Percentiles rank a stretch among this genome's conserved stretches.
phyloP scores from a whole-genome alignment of 306 rosid genomes.

The Ochetophila trinervis region DNA sequence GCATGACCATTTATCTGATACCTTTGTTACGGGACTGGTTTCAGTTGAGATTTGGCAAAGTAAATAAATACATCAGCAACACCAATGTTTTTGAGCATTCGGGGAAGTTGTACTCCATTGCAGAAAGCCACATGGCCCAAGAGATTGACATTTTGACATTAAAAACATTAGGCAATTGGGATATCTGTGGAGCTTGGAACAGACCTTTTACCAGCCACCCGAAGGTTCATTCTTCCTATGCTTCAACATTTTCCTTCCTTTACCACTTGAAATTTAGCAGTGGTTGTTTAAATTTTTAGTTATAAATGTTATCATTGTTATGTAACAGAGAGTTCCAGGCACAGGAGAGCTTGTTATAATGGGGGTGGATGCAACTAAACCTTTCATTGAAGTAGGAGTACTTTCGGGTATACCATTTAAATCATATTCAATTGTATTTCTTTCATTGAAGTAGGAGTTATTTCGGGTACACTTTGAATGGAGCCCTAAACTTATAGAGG shows the following conservation, averaged over 20 bases:
- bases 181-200: conserved; percentile 54
- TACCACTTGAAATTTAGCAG: neutral
- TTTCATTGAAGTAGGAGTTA: too few species aligned
- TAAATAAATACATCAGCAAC: conserved; percentile 58
- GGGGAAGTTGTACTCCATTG: conserved; percentile 49
- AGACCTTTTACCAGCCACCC: conserved; percentile 71
- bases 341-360: conserved; percentile 54
- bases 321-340: conserved; percentile 53
- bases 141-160: conserved; percentile 54
- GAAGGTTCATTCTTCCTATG: conserved; percentile 31
- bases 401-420: conserved; percentile 48
- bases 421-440: too few species aligned
- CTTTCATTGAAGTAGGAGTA: conserved; percentile 52
- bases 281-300: neutral
- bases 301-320: neutral
- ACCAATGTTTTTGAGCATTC: conserved; percentile 69
- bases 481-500: too few species aligned
- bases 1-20: neutral
- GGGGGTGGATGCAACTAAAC: conserved; percentile 53
- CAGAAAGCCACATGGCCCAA: conserved; percentile 67
- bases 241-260: neutral
- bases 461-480: too few species aligned
- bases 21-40: neutral
- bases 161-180: conserved; percentile 50
- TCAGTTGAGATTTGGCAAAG: conserved; percentile 61